Conservation (phyloP, 2,329 filamentous ascomycete genomes). For the Metarhizium robertsii region DNA sequence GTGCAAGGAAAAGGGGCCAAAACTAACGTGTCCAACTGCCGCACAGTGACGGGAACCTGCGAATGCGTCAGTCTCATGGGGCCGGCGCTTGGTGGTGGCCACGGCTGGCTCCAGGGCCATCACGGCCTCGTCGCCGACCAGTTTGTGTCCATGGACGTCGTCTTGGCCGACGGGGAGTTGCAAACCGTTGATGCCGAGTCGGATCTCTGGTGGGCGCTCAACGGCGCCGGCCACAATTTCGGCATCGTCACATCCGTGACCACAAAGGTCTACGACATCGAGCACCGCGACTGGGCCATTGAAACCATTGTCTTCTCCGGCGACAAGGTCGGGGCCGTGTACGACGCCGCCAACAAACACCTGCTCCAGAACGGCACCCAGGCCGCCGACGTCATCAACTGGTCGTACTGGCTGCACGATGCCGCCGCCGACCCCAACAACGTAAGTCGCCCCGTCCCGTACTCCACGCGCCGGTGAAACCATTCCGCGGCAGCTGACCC, state of each 20-base stretch:
- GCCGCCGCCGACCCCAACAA: constrained; percentile 28
- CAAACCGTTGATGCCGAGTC: constrained; percentile 28
- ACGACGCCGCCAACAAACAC: constrained; percentile 34
- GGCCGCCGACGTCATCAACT: constrained; percentile 36
- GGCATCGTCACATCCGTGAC: constrained; percentile 44
- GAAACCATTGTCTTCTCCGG: constrained; percentile 35
- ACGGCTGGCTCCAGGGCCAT: constrained; percentile 43
- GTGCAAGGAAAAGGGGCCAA: too few species aligned
- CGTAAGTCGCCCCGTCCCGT: constrained; percentile 11
- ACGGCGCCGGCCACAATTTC: constrained; percentile 51
- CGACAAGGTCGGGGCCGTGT: constrained; percentile 23
- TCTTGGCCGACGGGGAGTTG: constrained; percentile 38
- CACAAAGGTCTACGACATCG: constrained; percentile 37
- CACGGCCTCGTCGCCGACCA: constrained; percentile 46
- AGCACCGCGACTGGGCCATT: constrained; percentile 30
- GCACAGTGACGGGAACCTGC: constrained; percentile 36
- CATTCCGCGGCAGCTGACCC: too few species aligned
- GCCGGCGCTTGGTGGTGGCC: constrained; percentile 47
- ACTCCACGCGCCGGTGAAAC: too few species aligned
- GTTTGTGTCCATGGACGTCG: constrained; percentile 39
- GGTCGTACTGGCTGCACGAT: constrained; percentile 36
- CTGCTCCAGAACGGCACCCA: constrained; percentile 33
- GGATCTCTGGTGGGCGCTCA: constrained; percentile 49
- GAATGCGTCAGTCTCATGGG: constrained; percentile 41
- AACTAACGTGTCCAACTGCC: constrained; percentile 1